Percentiles rank a stretch among this genome's conserved stretches.
Evolutionary conservation across 371 early-diverging fungal species (phyloP).

Genomic region (Zychaea mexicana): DNA sequence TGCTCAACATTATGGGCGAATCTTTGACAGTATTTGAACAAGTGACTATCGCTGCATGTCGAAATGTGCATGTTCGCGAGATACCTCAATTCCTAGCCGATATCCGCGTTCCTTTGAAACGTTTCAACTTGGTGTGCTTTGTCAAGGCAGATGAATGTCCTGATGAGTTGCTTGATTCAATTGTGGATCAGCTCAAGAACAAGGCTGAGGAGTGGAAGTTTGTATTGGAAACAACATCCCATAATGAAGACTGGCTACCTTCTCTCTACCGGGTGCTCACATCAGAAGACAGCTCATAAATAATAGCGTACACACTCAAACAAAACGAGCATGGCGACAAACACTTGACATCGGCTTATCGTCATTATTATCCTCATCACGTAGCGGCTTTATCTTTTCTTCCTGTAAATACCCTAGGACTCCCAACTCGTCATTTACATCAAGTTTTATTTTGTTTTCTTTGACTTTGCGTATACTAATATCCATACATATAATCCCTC

Average conservation of each 20-base stretch:
- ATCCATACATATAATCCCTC: too few species aligned
- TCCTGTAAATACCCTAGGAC: too few species aligned
- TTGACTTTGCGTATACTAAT: too few species aligned
- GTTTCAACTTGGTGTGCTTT: neutral
- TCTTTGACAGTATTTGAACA: neutral
- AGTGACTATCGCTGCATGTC: neutral
- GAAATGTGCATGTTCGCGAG: neutral
- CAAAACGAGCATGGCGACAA: too few species aligned
- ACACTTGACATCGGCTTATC: too few species aligned
- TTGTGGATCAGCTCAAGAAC: neutral
- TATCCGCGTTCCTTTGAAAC: neutral
- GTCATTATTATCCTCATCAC: too few species aligned
- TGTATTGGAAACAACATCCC: neutral
- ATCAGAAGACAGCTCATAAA: neutral
- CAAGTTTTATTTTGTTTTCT: too few species aligned
- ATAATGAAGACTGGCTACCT: neutral
- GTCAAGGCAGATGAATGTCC: neutral
- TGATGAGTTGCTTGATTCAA: neutral
- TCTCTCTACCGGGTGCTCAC: neutral
- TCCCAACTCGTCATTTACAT: too few species aligned
- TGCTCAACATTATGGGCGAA: neutral
- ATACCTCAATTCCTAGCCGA: neutral
- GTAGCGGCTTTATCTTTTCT: too few species aligned
- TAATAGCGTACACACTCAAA: too few species aligned
- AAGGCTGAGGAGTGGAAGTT: neutral